Evolutionary conservation across 352 stramenopile genomes (phyloP).

Genomic region (Thraustotheca clavata): DNA sequence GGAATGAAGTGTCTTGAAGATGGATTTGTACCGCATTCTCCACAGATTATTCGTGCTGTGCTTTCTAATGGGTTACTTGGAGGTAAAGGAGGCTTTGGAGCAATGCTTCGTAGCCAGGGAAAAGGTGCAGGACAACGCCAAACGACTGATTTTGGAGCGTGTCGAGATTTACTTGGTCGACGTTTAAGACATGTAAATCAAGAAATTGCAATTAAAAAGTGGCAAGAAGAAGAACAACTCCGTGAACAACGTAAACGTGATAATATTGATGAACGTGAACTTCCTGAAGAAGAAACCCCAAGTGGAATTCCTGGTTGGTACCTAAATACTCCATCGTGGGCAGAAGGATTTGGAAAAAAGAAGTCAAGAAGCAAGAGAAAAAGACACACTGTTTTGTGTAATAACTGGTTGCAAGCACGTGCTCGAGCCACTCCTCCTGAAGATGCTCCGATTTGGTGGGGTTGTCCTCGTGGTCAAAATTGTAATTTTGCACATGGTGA

Average conservation of each 20-base stretch:
- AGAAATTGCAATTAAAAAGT: slow-evolving; percentile 78
- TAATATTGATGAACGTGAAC: slow-evolving; percentile 47
- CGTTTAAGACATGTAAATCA: slow-evolving; percentile 81
- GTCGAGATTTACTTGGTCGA: slow-evolving; percentile 66
- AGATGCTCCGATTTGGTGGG: slow-evolving; percentile 65
- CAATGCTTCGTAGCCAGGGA: slow-evolving; percentile 72
- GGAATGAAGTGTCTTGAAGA: slow-evolving; percentile 33
- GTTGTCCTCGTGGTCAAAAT: slow-evolving; percentile 64
- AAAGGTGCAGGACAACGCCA: slow-evolving; percentile 60
- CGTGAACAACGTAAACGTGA: slow-evolving; percentile 40
- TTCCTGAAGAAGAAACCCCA: slow-evolving; percentile 70
- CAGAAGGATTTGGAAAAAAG: slow-evolving; percentile 61
- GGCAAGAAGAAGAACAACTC: slow-evolving; percentile 44
- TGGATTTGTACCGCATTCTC: slow-evolving; percentile 34
- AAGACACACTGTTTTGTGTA: slow-evolving; percentile 69
- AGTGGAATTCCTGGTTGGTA: slow-evolving; percentile 82
- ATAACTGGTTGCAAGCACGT: slow-evolving; percentile 58
- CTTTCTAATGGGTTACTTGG: slow-evolving; percentile 54
- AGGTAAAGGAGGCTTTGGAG: slow-evolving; percentile 77
- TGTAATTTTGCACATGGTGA: slow-evolving; percentile 83
- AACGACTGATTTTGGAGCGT: slow-evolving; percentile 73
- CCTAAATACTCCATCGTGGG: slow-evolving; percentile 71
- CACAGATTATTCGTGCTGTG: slow-evolving; percentile 49
- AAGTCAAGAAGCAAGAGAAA: slow-evolving; percentile 74
- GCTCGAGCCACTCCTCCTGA: slow-evolving; percentile 32